phyloP scores from a whole-genome alignment of 208 protist genomes.

The Leptomonas pyrrhocoris region DNA sequence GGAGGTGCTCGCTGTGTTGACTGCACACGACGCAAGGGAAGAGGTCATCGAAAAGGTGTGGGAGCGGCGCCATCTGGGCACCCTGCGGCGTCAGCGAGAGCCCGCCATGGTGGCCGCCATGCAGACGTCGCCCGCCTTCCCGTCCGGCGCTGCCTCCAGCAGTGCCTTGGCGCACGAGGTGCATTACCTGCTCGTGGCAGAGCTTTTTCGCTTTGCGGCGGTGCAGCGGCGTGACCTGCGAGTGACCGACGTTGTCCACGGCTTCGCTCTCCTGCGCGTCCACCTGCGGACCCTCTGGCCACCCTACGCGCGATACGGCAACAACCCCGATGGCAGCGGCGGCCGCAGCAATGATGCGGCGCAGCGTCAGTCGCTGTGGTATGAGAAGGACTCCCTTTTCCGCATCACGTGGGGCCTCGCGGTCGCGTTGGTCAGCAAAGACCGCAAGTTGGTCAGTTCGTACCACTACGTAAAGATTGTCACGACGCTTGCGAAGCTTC shows the following conservation, averaged over 20 bases:
- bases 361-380: conserved; percentile 17
- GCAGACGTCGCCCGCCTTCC: background rate
- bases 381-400: conserved; percentile 47
- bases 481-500: conserved; percentile 55
- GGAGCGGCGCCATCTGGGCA: conserved; percentile 2
- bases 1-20: conserved; percentile 56
- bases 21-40: conserved; percentile 37
- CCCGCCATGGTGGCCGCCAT: conserved; percentile 1
- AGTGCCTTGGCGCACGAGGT: conserved; percentile 16
- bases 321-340: background rate
- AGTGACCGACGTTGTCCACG: conserved; percentile 76
- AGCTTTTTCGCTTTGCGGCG: conserved; percentile 29
- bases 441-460: conserved; percentile 62
- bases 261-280: conserved; percentile 72
- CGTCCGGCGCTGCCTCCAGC: background rate
- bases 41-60: conserved; percentile 14
- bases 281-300: conserved; percentile 59
- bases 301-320: conserved; percentile 25
- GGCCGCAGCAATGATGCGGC: background rate
- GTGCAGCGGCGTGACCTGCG: conserved; percentile 47
- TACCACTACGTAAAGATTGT: conserved; percentile 85
- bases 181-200: conserved; percentile 25
- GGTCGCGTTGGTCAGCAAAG: conserved; percentile 47
- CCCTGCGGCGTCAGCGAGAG: conserved; percentile 17
- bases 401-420: conserved; percentile 59